These are phyloP conservation scores for Monosporascus sp. DNA, from an alignment of 2,329 filamentous ascomycete genomes.

Conservation along the genomic window DNA sequence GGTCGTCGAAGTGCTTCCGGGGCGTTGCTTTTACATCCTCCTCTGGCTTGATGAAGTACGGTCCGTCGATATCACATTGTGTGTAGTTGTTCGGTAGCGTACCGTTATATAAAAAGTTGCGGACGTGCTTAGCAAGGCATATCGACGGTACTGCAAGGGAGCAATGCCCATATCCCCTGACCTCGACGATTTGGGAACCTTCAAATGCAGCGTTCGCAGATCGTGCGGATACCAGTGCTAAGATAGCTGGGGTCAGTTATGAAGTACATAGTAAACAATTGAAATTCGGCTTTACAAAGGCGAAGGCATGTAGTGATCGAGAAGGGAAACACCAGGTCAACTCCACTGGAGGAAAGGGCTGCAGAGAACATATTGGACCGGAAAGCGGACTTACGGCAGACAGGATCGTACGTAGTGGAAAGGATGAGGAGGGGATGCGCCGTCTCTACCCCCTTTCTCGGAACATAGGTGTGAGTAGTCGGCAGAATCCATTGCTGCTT, in stretches of 20 bases:
- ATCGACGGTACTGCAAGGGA: constrained; percentile 31
- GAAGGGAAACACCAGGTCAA: no score
- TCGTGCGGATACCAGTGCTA: constrained; percentile 30
- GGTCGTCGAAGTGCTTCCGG: constrained; percentile 8
- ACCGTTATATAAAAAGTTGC: constrained; percentile 32
- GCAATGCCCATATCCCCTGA: constrained; percentile 38
- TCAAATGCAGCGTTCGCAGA: constrained; percentile 29
- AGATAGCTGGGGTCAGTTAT: constrained; percentile 3
- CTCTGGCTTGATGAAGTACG: constrained; percentile 30
- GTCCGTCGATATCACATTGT: constrained; percentile 32
- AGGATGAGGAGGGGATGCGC: constrained; percentile 48
- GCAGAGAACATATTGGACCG: constrained; percentile 2
- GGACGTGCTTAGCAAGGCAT: constrained; percentile 30
- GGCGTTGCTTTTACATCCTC: constrained; percentile 10
- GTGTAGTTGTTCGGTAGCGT: constrained; percentile 29
- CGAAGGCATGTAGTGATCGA: no score
- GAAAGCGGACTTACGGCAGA: constrained; percentile 35
- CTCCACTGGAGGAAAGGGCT: no score
- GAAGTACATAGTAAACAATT: not conserved
- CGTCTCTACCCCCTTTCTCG: constrained; percentile 29
- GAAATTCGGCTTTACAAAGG: no score
- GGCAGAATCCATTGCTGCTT: constrained; percentile 27
- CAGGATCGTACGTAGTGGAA: constrained; percentile 51
- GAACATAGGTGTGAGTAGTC: constrained; percentile 23
- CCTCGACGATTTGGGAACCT: constrained; percentile 32